These are phyloP conservation scores for Wallacemonas collosoma DNA, from an alignment of 208 protist genomes.

Conservation along the genomic window DNA sequence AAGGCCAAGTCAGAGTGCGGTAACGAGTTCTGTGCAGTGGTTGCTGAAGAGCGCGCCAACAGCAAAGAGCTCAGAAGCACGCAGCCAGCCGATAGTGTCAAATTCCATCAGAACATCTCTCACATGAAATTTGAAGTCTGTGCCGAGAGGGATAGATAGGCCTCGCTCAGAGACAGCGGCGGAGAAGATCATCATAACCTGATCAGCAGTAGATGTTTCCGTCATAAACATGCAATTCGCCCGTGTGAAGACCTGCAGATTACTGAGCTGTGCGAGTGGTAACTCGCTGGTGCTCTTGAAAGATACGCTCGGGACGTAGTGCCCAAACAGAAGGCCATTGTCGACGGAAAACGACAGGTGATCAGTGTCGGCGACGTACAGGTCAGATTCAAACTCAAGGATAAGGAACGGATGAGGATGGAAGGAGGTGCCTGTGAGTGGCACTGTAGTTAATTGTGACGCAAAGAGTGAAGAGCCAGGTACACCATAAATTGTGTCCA, in stretches of 20 bases:
- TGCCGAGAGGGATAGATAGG: neutral
- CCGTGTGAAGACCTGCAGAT: neutral
- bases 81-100: constrained; percentile 13
- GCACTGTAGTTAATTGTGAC: too few relatives aligned
- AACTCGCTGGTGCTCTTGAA: neutral
- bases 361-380: neutral
- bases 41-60: neutral
- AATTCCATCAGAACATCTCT: constrained; percentile 5
- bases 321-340: neutral
- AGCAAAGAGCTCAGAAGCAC: constrained; percentile 2
- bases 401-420: neutral
- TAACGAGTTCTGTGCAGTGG: neutral
- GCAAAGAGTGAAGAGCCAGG: too few relatives aligned
- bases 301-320: neutral
- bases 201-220: neutral
- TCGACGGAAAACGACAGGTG: neutral
- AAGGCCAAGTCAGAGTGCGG: neutral
- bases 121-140: neutral
- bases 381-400: neutral
- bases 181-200: constrained; percentile 12
- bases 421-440: neutral
- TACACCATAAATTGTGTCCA: too few relatives aligned
- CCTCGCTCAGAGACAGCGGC: neutral
- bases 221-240: neutral
- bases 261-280: neutral